Evolutionary conservation across 192 early-diverging fungal genomes (phyloP), one percentile per base, ranked within the genome.

Genomic region (Backusella tuberculispora): DNA sequence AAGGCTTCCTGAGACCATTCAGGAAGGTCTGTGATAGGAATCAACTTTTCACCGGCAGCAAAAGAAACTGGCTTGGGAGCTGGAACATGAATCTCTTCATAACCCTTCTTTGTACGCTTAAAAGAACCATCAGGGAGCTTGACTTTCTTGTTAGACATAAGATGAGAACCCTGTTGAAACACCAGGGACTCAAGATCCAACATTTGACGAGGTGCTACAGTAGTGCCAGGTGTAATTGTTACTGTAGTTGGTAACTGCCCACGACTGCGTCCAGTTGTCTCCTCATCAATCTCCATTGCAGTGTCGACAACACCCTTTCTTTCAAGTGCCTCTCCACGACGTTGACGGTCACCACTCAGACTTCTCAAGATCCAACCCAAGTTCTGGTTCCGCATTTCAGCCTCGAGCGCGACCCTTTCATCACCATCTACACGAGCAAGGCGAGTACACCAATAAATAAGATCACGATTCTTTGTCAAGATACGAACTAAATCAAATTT

Each of bases 61-160:
- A 84, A 83, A 13, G 92, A 87, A 2, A 93, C 90, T 19, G 87
- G 84, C 50, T 88, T 87, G 0, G 94, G 79, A 29, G 92, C 84
- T 1, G 98, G 98, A 48, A 99, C 95, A 6, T 85, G 89, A 65
- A 99, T 92, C 83, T 97, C 95, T 71, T 99, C 96, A 75, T 95
- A 94, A 71, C 95, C 90, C 78, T 90, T 84, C 66, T 78, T 78
- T 8, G 76, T 48, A 12, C 72, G n/a, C 85, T 96, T 97, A 78
- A 95, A 93, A 8, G 97, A 95, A 14, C 98, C 98, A 73, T 93
- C 88, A 13, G 98, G 98, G 9, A 98, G 84, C 75, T 90, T 90
- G 71, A 93, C 94, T 76, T 93, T 93, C 75, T 97, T 97, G 87
- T 99, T 99, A 37, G 97, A 95, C 97, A 99, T 99, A 63, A 99